These are phyloP conservation scores for Sicyos baderoa DNA, from an alignment of 306 rosid species.

Conservation along the genomic window DNA sequence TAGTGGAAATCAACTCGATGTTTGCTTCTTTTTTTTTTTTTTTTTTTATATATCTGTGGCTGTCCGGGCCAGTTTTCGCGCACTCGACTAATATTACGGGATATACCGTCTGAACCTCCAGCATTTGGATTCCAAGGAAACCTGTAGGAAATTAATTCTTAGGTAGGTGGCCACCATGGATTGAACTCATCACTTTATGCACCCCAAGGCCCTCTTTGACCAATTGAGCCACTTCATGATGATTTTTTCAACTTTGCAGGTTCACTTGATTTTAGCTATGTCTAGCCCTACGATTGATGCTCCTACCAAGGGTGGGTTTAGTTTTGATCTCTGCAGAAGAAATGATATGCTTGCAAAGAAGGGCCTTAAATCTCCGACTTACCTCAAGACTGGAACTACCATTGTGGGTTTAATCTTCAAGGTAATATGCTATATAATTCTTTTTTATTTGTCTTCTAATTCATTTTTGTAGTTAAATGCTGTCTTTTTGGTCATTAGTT, in stretches of 20 bases:
- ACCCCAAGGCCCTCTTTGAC: no score
- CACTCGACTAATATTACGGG: no score
- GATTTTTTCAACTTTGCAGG: slow-evolving; percentile 22
- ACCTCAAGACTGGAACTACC: slow-evolving; percentile 81
- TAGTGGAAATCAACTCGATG: neutral
- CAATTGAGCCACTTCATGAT: no score
- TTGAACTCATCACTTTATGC: no score
- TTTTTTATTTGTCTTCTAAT: neutral
- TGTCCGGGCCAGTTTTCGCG: no score
- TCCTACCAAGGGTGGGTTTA: slow-evolving; percentile 83
- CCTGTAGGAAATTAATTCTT: no score
- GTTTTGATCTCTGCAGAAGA: slow-evolving; percentile 80
- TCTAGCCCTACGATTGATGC: slow-evolving; percentile 39
- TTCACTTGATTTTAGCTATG: slow-evolving; percentile 34
- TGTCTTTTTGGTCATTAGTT: neutral
- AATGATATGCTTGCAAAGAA: slow-evolving; percentile 73
- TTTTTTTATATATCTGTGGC: no score
- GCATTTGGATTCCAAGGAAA: no score
- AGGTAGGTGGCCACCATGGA: no score
- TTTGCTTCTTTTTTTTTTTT: no score
- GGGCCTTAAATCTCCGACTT: slow-evolving; percentile 51
- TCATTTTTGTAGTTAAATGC: neutral
- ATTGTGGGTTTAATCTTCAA: slow-evolving; percentile 74
- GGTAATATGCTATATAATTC: slow-evolving; percentile 30
- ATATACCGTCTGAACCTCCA: no score